Percentiles rank a stretch among this genome's conserved stretches.
phyloP scores from a whole-genome alignment of 1,284 basidiomycete genomes.

The Tremellales sp. region DNA sequence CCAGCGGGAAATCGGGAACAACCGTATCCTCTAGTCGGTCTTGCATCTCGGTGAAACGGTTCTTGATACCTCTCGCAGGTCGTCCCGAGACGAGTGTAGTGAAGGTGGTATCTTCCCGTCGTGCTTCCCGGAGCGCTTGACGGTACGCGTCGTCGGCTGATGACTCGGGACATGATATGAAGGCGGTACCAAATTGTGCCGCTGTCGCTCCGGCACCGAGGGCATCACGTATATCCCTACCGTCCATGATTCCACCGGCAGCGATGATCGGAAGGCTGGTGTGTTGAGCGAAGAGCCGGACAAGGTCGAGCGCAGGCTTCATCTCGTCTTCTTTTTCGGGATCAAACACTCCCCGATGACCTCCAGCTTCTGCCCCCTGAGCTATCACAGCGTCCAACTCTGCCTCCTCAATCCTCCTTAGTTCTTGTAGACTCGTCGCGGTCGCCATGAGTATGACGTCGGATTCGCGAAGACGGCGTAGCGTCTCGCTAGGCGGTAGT shows the following conservation, averaged over 20 bases:
- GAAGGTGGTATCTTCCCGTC: constrained; percentile 21
- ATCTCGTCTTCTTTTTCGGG: constrained; percentile 19
- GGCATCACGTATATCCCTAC: constrained; percentile 6
- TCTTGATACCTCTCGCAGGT: constrained; percentile 27
- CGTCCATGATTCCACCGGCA: constrained; percentile 17
- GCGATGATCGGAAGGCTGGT: constrained; percentile 29
- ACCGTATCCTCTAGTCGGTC: background rate
- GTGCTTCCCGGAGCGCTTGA: constrained; percentile 11
- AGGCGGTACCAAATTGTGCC: constrained; percentile 41
- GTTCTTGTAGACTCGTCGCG: constrained; percentile 32
- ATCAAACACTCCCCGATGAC: constrained; percentile 41
- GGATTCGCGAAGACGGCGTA: constrained; percentile 16
- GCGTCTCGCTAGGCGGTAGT: constrained; percentile 15
- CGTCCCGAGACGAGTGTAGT: constrained; percentile 30
- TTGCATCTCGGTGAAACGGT: constrained; percentile 22
- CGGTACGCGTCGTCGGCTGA: constrained; percentile 26
- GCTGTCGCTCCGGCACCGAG: constrained; percentile 29
- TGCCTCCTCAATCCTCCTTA: constrained; percentile 15
- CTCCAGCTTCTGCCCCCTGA: constrained; percentile 40
- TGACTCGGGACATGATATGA: constrained; percentile 29
- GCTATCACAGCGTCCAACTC: constrained; percentile 36
- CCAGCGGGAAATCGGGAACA: constrained; percentile 31
- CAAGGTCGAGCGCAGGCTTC: constrained; percentile 23
- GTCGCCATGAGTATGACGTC: constrained; percentile 26
- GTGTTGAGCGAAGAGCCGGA: constrained; percentile 14